Conservation (phyloP, 371 early-diverging fungal species). For the Rhizopus stolonifer region DNA sequence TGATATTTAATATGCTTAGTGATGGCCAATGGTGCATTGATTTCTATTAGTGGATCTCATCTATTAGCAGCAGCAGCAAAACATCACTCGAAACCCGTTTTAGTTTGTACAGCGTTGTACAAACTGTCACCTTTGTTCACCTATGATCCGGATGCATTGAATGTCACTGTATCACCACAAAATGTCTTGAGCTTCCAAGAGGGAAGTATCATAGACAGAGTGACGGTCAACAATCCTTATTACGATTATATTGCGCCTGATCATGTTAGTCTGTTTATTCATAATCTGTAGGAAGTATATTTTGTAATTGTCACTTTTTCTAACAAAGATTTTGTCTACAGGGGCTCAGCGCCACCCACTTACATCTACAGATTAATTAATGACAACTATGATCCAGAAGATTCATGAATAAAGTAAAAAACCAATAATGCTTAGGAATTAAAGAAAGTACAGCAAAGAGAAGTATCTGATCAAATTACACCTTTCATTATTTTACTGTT, state of each 20-base stretch:
- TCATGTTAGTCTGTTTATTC: conserved; percentile 85
- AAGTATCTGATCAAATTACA: no score
- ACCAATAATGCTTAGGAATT: no score
- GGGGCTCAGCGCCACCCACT: conserved; percentile 52
- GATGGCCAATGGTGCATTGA: conserved; percentile 90
- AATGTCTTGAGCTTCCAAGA: conserved; percentile 79
- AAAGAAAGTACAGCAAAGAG: no score
- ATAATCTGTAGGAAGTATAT: conserved; percentile 72
- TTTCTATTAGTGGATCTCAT: conserved; percentile 82
- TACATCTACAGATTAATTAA: conserved; percentile 67
- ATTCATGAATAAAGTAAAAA: no score
- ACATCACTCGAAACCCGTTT: conserved; percentile 86
- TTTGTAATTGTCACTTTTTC: background rate
- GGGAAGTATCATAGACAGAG: conserved; percentile 74
- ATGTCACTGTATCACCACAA: conserved; percentile 77
- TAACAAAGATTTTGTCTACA: no score
- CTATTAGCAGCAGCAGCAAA: conserved; percentile 90
- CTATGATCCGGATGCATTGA: conserved; percentile 83
- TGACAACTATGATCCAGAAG: conserved; percentile 70
- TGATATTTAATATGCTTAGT: conserved; percentile 45
- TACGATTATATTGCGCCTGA: conserved; percentile 92
- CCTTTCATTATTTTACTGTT: no score
- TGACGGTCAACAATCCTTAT: conserved; percentile 79
- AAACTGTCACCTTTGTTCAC: conserved; percentile 88
- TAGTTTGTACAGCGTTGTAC: conserved; percentile 84